Evolutionary conservation across 1,139 yeast species (phyloP).

Genomic region (Diutina mesorugosa): DNA sequence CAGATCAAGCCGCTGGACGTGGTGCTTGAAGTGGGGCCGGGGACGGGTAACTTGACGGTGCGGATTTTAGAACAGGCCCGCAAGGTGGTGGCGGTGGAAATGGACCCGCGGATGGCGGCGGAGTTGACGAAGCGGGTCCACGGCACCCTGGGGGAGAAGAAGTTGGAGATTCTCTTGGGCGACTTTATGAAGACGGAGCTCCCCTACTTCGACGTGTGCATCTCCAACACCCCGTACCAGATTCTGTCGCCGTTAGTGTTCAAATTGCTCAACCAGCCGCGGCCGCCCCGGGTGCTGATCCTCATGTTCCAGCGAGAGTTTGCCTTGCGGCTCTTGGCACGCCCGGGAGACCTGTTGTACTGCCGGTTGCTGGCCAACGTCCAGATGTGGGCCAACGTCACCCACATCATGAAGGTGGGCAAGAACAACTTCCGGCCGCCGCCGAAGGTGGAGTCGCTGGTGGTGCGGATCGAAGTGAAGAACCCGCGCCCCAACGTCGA

Average conservation of each 20-base stretch:
- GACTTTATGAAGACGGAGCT: slow-evolving; percentile 93
- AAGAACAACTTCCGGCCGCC: slow-evolving; percentile 96
- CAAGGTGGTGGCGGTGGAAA: slow-evolving; percentile 88
- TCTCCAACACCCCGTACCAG: slow-evolving; percentile 95
- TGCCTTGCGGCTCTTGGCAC: slow-evolving; percentile 81
- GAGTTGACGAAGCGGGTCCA: slow-evolving; percentile 95
- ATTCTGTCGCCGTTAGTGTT: slow-evolving; percentile 94
- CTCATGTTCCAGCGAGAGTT: slow-evolving; percentile 98
- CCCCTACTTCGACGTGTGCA: slow-evolving; percentile 92
- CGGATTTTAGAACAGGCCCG: slow-evolving; percentile 85
- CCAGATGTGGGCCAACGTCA: slow-evolving; percentile 98
- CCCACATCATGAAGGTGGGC: slow-evolving; percentile 97
- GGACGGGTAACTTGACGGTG: slow-evolving; percentile 96
- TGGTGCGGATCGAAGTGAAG: slow-evolving; percentile 85
- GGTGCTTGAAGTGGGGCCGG: slow-evolving; percentile 97
- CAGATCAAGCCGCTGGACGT: slow-evolving; percentile 83
- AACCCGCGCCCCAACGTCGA: slow-evolving; percentile 86
- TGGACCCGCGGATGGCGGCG: slow-evolving; percentile 99
- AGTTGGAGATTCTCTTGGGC: slow-evolving; percentile 81
- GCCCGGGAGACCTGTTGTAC: slow-evolving; percentile 89
- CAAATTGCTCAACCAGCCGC: slow-evolving; percentile 78
- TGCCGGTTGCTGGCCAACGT: slow-evolving; percentile 92
- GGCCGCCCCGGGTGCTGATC: slow-evolving; percentile 90
- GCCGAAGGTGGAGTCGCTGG: slow-evolving; percentile 96
- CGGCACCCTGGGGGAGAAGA: slow-evolving; percentile 87